Conservation (phyloP, 495 filamentous ascomycete genomes). For the Aspergillus avenaceus region DNA sequence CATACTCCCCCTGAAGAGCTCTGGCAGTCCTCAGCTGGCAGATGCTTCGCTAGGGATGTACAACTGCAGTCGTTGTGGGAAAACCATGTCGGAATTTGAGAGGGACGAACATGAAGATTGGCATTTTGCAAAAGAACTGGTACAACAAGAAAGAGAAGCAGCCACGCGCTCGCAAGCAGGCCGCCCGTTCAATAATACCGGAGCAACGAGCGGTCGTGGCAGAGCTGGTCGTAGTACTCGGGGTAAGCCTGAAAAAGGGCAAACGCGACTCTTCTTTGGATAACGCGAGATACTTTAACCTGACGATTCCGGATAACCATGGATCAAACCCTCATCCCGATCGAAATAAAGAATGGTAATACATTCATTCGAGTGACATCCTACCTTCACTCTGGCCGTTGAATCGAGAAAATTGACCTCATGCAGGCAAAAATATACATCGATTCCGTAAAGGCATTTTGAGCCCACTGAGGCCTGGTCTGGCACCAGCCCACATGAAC, state of each 20-base stretch:
- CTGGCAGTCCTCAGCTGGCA: constrained; percentile 1
- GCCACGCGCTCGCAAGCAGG: constrained; percentile 18
- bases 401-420: too few relatives aligned
- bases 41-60: constrained; percentile 43
- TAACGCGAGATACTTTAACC: neutral
- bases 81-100: constrained; percentile 48
- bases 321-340: neutral
- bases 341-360: too few relatives aligned
- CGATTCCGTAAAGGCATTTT: neutral
- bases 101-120: constrained; percentile 84
- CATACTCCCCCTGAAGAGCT: neutral
- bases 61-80: constrained; percentile 64
- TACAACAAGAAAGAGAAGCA: constrained; percentile 52
- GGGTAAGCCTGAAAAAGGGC: constrained; percentile 67
- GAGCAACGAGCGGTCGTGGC: constrained; percentile 26
- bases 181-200: constrained; percentile 16
- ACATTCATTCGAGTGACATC: too few relatives aligned
- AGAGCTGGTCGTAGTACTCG: constrained; percentile 27
- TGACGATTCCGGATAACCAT: neutral
- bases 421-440: too few relatives aligned
- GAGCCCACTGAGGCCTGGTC: too few relatives aligned
- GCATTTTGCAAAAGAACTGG: constrained; percentile 90
- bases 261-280: constrained; percentile 70
- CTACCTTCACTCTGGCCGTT: too few relatives aligned
- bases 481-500: too few relatives aligned